Evolutionary conservation across 2,329 filamentous ascomycete genomes (phyloP), one percentile per base, ranked within the genome.

Genomic region (Pseudopyricularia cyperi): DNA sequence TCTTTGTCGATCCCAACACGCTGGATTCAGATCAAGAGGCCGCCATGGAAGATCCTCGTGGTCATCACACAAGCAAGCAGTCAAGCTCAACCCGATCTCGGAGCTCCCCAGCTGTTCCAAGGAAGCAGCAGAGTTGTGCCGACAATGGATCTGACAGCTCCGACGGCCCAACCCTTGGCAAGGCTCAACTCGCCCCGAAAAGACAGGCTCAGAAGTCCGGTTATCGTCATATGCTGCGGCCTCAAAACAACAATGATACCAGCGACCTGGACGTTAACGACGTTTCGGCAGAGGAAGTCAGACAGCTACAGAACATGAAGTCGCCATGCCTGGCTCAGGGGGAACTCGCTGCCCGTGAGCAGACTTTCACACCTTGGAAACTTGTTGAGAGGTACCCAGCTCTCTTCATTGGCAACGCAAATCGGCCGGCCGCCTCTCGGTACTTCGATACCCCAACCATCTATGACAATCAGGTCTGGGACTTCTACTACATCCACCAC

Each of bases 401-500:
- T 55, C 71, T 66, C 52, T 87, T 76, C 61, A 75, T 83, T 44
- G 74, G 75, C 52, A 73, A 72, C 54, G 55, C 53, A 54, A 85
- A 78, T 59, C 66, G 60, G 55, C 74, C 65, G 61, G 73, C 59
- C 57, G 77, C 70, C 4, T 59, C 57, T 22, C 66, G 68, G 0
- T 75, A 77, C 63, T 88, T 87, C 58, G 70, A 77, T 33, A 60
- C 63, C 3, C 71, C 76, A 34, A 65, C 64, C 2, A 75, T 87
- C 49, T 71, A 85, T 56, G 78, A 76, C 59, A 66, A 70, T 2
- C 74, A 79, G 54, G 61, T 70, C 11, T 95, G 89, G 89, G 82
- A 91, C 56, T 69, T 95, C 52, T 89, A 83, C 65, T 89, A 86
- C 63, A 61, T 89, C 34, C 73, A 81, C 61, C 70, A 77, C 48